These are phyloP conservation scores for Globisporangium okanoganense DNA, from an alignment of 352 stramenopile species.

Conservation along the genomic window DNA sequence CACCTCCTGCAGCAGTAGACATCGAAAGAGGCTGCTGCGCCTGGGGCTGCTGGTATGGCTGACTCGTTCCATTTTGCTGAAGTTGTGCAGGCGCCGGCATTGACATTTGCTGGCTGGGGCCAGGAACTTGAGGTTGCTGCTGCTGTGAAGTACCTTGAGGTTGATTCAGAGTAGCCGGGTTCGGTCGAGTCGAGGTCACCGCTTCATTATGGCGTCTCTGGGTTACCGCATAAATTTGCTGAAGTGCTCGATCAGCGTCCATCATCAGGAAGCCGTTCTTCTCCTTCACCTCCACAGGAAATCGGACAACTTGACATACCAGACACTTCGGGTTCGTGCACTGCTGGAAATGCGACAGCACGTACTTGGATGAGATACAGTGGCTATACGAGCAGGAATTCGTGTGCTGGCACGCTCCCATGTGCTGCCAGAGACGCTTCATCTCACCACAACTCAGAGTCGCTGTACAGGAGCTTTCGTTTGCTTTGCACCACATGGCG, in stretches of 20 bases:
- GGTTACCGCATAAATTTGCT: slow-evolving; percentile 74
- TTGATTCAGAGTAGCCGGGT: slow-evolving; percentile 14
- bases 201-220: slow-evolving; percentile 43
- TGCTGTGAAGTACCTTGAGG: slow-evolving; percentile 15
- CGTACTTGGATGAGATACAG: slow-evolving; percentile 98
- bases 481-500: slow-evolving; percentile 97
- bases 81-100: slow-evolving; percentile 27
- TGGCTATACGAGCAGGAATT: slow-evolving; percentile 95
- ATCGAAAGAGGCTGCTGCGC: slow-evolving; percentile 4
- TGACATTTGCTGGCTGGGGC: slow-evolving; percentile 16
- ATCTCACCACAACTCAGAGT: slow-evolving; percentile 97
- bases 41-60: slow-evolving; percentile 10
- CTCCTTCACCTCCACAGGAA: slow-evolving; percentile 95
- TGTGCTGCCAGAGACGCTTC: slow-evolving; percentile 98
- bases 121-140: slow-evolving; percentile 19
- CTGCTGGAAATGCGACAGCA: slow-evolving; percentile 98
- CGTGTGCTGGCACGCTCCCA: slow-evolving; percentile 96
- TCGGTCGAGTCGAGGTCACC: slow-evolving; percentile 12
- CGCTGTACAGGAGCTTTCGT: slow-evolving; percentile 91
- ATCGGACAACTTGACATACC: slow-evolving; percentile 97
- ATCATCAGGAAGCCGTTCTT: slow-evolving; percentile 85
- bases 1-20: slow-evolving; percentile 2
- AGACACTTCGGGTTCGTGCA: slow-evolving; percentile 97
- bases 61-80: slow-evolving; percentile 16
- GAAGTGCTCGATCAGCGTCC: slow-evolving; percentile 66